phyloP scores from a whole-genome alignment of 106 monocot species.

The Dioscorea dumetorum region DNA sequence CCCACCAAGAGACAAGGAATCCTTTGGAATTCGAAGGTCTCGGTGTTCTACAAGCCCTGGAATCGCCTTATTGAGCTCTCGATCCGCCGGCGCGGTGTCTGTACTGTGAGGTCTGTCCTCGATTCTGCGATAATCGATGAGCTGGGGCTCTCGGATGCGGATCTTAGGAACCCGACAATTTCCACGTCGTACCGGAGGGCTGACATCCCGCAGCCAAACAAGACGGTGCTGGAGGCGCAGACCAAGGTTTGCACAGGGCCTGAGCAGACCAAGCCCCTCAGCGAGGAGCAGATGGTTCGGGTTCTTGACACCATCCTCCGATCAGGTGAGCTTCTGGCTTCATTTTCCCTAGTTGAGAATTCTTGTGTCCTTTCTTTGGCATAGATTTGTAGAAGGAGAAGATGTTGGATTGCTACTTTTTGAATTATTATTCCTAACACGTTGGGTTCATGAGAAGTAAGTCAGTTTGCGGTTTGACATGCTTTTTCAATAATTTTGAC shows the following conservation, averaged over 20 bases:
- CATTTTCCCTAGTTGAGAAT: not conserved
- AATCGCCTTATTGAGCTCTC: slow-evolving; percentile 4
- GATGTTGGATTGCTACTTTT: no score
- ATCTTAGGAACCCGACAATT: slow-evolving; percentile 43
- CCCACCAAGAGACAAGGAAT: not conserved
- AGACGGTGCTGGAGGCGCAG: slow-evolving; percentile 80
- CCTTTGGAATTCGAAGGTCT: slow-evolving; percentile 4
- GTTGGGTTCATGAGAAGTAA: no score
- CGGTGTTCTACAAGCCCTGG: slow-evolving; percentile 1
- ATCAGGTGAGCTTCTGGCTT: slow-evolving; percentile 52
- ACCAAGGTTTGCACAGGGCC: slow-evolving; percentile 91
- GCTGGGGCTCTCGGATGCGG: slow-evolving; percentile 16
- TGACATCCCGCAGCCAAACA: slow-evolving; percentile 57
- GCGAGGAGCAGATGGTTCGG: slow-evolving; percentile 68
- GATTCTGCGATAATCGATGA: slow-evolving; percentile 22
- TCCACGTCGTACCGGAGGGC: slow-evolving; percentile 61
- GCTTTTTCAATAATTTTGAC: no score
- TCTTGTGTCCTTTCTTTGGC: no score
- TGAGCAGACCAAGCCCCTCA: slow-evolving; percentile 77
- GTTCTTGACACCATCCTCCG: slow-evolving; percentile 84
- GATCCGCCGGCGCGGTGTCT: not conserved
- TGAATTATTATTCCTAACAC: no score
- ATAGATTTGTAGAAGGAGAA: no score
- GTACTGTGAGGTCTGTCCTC: slow-evolving; percentile 7
- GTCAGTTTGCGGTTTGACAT: no score